Conservation (phyloP, 2,329 filamentous ascomycete genomes). For the Leptoxyphium fumago region DNA sequence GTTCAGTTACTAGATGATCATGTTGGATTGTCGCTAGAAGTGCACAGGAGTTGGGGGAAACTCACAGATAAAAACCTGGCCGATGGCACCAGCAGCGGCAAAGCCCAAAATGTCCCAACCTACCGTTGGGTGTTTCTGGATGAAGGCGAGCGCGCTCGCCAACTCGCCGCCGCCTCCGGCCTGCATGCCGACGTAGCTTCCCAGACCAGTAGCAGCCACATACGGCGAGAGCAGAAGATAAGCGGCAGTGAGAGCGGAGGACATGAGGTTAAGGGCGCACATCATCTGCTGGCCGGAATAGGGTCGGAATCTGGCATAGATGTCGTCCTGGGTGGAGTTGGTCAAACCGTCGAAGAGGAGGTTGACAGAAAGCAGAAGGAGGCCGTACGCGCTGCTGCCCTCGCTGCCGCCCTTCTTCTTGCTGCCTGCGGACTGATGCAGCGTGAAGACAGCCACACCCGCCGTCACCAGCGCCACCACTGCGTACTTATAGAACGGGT, state of each 20-base stretch:
- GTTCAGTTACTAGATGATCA: not conserved
- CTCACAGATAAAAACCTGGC: constrained; percentile 81
- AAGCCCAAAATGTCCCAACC: constrained; percentile 84
- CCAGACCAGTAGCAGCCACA: constrained; percentile 46
- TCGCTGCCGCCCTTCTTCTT: constrained; percentile 24
- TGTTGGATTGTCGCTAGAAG: not conserved
- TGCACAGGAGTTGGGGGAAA: constrained; percentile 1
- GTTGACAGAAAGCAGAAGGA: constrained; percentile 75
- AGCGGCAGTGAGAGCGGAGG: constrained; percentile 56
- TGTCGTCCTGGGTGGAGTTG: constrained; percentile 91
- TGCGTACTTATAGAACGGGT: constrained; percentile 91
- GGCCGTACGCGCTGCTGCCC: constrained; percentile 58
- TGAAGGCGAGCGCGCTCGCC: constrained; percentile 62
- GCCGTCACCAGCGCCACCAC: constrained; percentile 83
- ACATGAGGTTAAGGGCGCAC: constrained; percentile 90
- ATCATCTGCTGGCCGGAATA: constrained; percentile 97
- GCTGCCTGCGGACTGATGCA: constrained; percentile 44
- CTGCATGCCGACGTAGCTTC: constrained; percentile 26
- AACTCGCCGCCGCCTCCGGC: constrained; percentile 57
- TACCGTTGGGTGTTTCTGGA: constrained; percentile 64
- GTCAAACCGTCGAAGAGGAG: constrained; percentile 90
- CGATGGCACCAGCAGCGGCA: constrained; percentile 75
- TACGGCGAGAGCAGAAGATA: constrained; percentile 72
- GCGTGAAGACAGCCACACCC: constrained; percentile 87
- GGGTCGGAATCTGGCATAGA: constrained; percentile 62